phyloP scores from a whole-genome alignment of 192 early-diverging fungal genomes.

The Backusella morwellensis region DNA sequence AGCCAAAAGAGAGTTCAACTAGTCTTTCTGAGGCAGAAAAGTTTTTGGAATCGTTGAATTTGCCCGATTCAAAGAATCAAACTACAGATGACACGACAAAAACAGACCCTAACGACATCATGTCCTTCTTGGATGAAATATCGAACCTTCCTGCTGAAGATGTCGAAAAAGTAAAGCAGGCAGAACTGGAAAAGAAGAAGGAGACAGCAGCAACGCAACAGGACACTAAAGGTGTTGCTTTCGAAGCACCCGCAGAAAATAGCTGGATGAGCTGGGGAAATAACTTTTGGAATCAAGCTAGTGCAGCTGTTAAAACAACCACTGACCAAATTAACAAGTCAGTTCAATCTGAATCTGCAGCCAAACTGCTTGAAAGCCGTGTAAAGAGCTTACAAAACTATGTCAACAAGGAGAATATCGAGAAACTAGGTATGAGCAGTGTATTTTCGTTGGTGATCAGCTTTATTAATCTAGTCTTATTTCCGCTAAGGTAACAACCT shows the following conservation, averaged over 20 bases:
- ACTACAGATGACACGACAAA: not conserved
- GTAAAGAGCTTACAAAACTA: constrained; percentile 41
- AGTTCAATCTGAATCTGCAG: constrained; percentile 44
- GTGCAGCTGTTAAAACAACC: constrained; percentile 54
- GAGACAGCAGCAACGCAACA: not conserved
- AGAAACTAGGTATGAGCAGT: constrained; percentile 35
- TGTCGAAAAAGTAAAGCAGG: constrained; percentile 6
- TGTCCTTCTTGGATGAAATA: constrained; percentile 37
- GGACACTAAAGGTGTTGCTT: not conserved
- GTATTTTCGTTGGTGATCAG: not conserved
- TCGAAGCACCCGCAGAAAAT: not conserved
- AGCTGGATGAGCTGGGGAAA: constrained; percentile 45
- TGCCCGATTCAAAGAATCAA: constrained; percentile 8
- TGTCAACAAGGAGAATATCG: constrained; percentile 57
- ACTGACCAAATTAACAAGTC: constrained; percentile 52
- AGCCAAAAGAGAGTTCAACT: not conserved
- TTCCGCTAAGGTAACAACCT: constrained; percentile 37
- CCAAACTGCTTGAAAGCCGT: constrained; percentile 46
- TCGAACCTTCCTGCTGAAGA: constrained; percentile 11
- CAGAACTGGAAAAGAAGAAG: not conserved
- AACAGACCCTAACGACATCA: constrained; percentile 32
- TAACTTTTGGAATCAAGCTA: constrained; percentile 48
- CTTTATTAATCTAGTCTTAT: not conserved
- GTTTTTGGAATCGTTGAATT: constrained; percentile 32
- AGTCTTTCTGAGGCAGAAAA: constrained; percentile 33